phyloP scores from a whole-genome alignment of 2,329 filamentous ascomycete species.

The Didymella pinodella region DNA sequence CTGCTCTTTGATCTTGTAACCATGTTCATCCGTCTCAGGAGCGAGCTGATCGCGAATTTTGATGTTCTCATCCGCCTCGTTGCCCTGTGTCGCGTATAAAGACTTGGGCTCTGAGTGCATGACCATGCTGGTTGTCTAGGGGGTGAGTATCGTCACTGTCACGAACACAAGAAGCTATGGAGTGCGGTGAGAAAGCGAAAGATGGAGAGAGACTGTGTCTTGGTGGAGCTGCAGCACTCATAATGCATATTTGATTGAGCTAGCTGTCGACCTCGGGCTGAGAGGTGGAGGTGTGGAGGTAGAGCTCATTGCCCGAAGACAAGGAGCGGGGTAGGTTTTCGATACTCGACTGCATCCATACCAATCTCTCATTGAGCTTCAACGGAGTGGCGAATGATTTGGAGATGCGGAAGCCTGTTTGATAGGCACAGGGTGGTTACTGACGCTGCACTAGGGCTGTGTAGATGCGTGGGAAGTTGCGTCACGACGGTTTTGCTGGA shows the following conservation, averaged over 20 bases:
- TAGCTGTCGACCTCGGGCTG: constrained; percentile 18
- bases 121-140: constrained; percentile 18
- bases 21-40: constrained; percentile 51
- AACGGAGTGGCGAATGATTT: not conserved
- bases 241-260: constrained; percentile 6
- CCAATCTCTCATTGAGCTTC: not conserved
- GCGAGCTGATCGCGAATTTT: constrained; percentile 39
- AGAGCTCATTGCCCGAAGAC: constrained; percentile 1
- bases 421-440: not conserved
- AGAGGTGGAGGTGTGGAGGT: constrained; percentile 14
- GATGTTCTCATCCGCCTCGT: constrained; percentile 37
- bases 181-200: not conserved
- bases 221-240: not conserved
- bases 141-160: not conserved
- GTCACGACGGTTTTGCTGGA: not conserved
- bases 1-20: constrained; percentile 55
- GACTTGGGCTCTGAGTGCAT: constrained; percentile 34
- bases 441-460: constrained; percentile 1
- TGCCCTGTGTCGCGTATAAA: constrained; percentile 27
- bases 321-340: constrained; percentile 16
- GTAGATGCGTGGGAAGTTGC: not conserved
- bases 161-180: not conserved
- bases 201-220: not conserved
- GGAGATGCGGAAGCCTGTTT: not conserved
- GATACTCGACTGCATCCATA: not conserved